Evolutionary conservation across 1,139 yeast genomes (phyloP).

Genomic region (Citeromyces hawaiiensis): DNA sequence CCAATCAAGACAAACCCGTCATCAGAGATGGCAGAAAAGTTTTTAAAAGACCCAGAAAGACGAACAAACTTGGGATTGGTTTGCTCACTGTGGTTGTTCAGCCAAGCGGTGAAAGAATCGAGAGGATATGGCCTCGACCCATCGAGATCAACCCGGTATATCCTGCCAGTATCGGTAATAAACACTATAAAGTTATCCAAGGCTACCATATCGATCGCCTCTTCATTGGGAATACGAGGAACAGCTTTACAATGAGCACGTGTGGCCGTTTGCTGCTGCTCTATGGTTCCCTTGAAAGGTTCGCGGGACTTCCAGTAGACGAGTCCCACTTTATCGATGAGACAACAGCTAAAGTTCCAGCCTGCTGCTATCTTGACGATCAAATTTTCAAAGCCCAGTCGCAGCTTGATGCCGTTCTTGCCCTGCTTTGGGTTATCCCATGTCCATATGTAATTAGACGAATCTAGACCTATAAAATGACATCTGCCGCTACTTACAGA

Average conservation of each 20-base stretch:
- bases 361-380: slow-evolving; percentile 49
- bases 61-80: slow-evolving; percentile 21
- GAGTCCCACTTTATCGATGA: slow-evolving; percentile 37
- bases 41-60: slow-evolving; percentile 32
- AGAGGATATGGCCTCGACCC: slow-evolving; percentile 4
- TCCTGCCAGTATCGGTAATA: slow-evolving; percentile 29
- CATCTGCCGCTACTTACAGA: slow-evolving; percentile 53
- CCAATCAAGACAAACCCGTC: slow-evolving; percentile 37
- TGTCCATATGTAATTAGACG: slow-evolving; percentile 34
- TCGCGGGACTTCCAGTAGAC: slow-evolving; percentile 45
- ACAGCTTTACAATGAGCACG: slow-evolving; percentile 27
- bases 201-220: slow-evolving; percentile 42
- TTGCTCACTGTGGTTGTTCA: slow-evolving; percentile 1
- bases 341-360: slow-evolving; percentile 50
- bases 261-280: slow-evolving; percentile 9
- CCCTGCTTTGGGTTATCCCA: slow-evolving; percentile 41
- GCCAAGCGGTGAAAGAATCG: slow-evolving; percentile 3
- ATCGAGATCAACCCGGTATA: slow-evolving; percentile 27
- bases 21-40: slow-evolving; percentile 41
- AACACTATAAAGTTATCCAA: slow-evolving; percentile 39
- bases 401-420: slow-evolving; percentile 30
- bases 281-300: slow-evolving; percentile 13
- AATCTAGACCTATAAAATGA: slow-evolving; percentile 52
- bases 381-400: slow-evolving; percentile 20
- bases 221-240: slow-evolving; percentile 23